Base-by-base conservation (phyloP, 2,329 filamentous ascomycete genomes). In the Verticillium zaregamsianum region DNA sequence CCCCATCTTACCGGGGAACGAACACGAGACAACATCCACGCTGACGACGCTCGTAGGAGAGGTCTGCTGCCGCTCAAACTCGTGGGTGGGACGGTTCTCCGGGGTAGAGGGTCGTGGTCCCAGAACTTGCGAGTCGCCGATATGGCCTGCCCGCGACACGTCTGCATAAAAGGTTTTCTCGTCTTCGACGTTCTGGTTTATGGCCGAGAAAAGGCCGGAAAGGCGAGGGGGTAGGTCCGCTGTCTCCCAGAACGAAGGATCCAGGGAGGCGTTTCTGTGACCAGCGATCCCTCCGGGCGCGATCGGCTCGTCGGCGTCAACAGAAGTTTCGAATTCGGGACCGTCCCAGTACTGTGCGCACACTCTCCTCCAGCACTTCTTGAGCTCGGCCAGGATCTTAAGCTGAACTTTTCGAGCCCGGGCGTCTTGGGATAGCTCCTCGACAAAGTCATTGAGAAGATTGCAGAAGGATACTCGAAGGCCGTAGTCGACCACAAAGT, bases 281-380 rank as follows among this genome's bases (percentile, higher is more conserved):
- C 87, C 89, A 28, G 82, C 82, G 62, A 88, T 82, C n/a, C 90
- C 92, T 45, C 93, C 93, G 4, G 93, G 92, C 0, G 83, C 74
- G 57, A 97, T 90, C 15, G 90, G 86, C 20, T 85, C 81, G 31
- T 91, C 86, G 3, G 87, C 80, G 15, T 82, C 83, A 14, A 86
- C 79, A 55, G 86, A 83, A 1, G 81, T 78, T 66, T 89, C 82
- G 39, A 88, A 88, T 56, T 91, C 86, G 0, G 86, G 80, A 0
- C 84, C 85, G 65, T 96, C 91, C 94, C 95, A 99, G 72, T 93
- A 97, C 61, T 93, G 79, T 0, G 90, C 88, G 72, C 93, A 98
- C 23, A 95, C 91, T 59, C 93, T 86, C 73, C 93, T 89, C 95
- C 95, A 99, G 72, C 95, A 98, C 73, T 97, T 96, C 75, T 99